These are phyloP conservation scores for Sherardia arvensis DNA, from an alignment of 257 asterid genomes.

Conservation along the genomic window DNA sequence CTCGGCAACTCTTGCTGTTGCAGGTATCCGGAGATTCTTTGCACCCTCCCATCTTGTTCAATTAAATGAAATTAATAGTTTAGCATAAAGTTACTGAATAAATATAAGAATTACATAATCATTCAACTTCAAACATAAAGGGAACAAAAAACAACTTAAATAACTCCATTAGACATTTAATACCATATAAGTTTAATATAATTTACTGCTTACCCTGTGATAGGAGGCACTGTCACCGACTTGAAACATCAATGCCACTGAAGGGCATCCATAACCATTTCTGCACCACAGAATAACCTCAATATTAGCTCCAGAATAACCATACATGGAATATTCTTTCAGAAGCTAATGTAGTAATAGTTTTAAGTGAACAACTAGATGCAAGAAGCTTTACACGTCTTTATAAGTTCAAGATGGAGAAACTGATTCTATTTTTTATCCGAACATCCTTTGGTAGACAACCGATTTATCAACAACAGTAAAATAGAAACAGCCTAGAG, in stretches of 20 bases:
- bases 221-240: conserved; percentile 76
- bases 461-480: neutral
- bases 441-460: neutral
- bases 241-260: conserved; percentile 82
- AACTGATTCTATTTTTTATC: neutral
- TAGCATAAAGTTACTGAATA: conserved; percentile 12
- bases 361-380: neutral
- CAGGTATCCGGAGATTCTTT: conserved; percentile 58
- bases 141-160: neutral
- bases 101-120: neutral
- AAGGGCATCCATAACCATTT: conserved; percentile 56
- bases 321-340: neutral
- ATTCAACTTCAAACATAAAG: neutral
- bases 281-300: conserved; percentile 37
- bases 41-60: conserved; percentile 82
- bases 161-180: neutral
- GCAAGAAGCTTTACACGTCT: neutral
- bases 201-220: conserved; percentile 42
- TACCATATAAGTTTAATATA: neutral
- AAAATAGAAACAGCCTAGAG: neutral
- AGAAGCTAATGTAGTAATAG: neutral
- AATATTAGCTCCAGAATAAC: neutral
- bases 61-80: conserved; percentile 14
- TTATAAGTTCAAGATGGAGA: neutral
- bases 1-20: conserved; percentile 60